phyloP scores from a whole-genome alignment of 2,329 filamentous ascomycete species.

The Graphilbum fragrans region DNA sequence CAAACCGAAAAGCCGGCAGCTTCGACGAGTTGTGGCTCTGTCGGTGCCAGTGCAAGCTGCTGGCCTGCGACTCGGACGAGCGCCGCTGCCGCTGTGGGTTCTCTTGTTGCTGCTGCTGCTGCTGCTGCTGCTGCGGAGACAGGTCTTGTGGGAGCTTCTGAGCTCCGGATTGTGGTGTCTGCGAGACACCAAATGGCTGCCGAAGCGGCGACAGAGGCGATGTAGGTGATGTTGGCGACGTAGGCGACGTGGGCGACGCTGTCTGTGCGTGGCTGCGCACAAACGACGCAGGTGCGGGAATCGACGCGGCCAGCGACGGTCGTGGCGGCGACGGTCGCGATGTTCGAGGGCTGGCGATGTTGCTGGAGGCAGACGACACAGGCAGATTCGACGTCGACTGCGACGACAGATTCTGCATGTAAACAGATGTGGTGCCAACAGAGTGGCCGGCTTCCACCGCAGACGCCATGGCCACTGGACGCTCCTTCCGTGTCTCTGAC shows the following conservation, averaged over 20 bases:
- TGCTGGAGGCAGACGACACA: neutral
- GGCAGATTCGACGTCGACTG: neutral
- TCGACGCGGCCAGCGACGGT: neutral
- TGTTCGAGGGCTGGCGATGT: neutral
- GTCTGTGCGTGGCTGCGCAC: neutral
- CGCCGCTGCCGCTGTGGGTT: neutral
- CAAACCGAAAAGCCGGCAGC: conserved; percentile 41
- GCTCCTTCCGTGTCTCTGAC: too few species aligned
- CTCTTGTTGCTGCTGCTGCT: neutral
- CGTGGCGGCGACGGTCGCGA: neutral
- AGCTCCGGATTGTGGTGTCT: too few species aligned
- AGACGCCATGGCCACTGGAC: conserved; percentile 1
- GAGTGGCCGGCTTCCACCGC: neutral
- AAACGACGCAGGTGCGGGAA: neutral
- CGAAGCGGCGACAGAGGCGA: too few species aligned
- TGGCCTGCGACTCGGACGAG: conserved; percentile 5
- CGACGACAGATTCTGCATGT: neutral
- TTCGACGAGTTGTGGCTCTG: conserved; percentile 43
- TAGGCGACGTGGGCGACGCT: neutral
- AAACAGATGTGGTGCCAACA: neutral
- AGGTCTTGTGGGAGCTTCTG: neutral
- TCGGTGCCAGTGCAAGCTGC: conserved; percentile 31
- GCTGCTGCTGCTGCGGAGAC: neutral
- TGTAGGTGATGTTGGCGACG: neutral
- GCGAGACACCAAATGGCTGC: too few species aligned